phyloP scores from a whole-genome alignment of 331 rosid genomes.

The Stylosanthes scabra region DNA sequence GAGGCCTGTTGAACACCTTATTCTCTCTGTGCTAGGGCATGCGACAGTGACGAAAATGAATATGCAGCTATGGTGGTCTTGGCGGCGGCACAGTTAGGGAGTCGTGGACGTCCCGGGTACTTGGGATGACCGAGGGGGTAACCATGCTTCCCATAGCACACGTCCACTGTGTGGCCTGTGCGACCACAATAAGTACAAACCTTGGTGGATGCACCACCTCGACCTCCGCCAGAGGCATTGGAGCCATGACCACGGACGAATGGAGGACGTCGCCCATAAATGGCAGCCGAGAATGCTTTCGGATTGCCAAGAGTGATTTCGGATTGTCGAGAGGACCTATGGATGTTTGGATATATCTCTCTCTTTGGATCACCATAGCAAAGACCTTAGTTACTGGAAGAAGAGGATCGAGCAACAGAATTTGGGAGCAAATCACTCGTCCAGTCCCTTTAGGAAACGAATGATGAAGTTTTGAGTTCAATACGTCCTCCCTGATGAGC shows the following conservation, averaged over 20 bases:
- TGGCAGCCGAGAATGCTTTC: too few species aligned
- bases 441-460: not conserved
- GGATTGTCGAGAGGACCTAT: too few species aligned
- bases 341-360: not conserved
- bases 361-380: not conserved
- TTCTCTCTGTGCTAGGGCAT: too few species aligned
- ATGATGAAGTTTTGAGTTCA: not conserved
- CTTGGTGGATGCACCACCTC: not conserved
- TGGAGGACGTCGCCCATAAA: too few species aligned
- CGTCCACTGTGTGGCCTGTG: not conserved
- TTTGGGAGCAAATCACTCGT: not conserved
- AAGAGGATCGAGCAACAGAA: not conserved
- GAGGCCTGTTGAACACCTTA: too few species aligned
- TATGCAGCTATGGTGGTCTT: too few species aligned
- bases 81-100: not conserved
- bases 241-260: too few species aligned
- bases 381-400: not conserved
- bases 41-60: too few species aligned
- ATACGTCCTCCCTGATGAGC: too few species aligned
- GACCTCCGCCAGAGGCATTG: too few species aligned
- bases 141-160: not conserved
- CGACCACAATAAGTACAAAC: not conserved
- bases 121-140: not conserved
- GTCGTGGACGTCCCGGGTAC: not conserved
- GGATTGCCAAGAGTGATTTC: too few species aligned